phyloP scores from a whole-genome alignment of 176 grass and related monocot species.

The Tillandsia leiboldiana region DNA sequence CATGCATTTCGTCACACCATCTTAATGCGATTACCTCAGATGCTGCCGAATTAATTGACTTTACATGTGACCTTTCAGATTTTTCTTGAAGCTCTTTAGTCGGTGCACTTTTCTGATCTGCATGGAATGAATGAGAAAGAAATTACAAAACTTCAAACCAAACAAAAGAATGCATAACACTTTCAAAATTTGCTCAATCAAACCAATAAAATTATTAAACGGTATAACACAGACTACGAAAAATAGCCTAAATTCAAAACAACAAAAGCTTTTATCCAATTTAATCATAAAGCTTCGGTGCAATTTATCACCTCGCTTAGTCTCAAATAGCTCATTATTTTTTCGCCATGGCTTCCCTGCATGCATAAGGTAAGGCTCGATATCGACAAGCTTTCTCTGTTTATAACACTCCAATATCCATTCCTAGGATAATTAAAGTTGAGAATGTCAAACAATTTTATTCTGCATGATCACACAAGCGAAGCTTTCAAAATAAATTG shows the following conservation, averaged over 20 bases:
- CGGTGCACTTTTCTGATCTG: constrained; percentile 40
- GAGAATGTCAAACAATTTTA: constrained; percentile 10
- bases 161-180: constrained; percentile 1
- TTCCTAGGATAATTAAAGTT: constrained; percentile 30
- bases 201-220: neutral
- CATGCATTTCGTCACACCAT: neutral
- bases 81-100: constrained; percentile 32
- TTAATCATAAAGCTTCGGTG: neutral
- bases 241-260: neutral
- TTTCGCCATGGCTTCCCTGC: constrained; percentile 85
- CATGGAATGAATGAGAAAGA: constrained; percentile 13
- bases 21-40: constrained; percentile 24
- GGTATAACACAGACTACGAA: neutral
- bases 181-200: neutral
- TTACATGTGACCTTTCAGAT: constrained; percentile 27
- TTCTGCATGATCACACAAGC: neutral
- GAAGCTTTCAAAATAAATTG: constrained; percentile 6
- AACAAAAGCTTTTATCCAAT: neutral
- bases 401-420: constrained; percentile 77
- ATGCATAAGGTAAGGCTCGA: constrained; percentile 93
- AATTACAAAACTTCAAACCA: neutral
- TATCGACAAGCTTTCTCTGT: constrained; percentile 69
- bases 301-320: constrained; percentile 39
- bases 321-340: constrained; percentile 32
- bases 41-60: constrained; percentile 21